Evolutionary conservation across 345 rosid genomes (phyloP), one percentile per base, ranked within the genome.

Genomic region (Eucalyptus decipiens): DNA sequence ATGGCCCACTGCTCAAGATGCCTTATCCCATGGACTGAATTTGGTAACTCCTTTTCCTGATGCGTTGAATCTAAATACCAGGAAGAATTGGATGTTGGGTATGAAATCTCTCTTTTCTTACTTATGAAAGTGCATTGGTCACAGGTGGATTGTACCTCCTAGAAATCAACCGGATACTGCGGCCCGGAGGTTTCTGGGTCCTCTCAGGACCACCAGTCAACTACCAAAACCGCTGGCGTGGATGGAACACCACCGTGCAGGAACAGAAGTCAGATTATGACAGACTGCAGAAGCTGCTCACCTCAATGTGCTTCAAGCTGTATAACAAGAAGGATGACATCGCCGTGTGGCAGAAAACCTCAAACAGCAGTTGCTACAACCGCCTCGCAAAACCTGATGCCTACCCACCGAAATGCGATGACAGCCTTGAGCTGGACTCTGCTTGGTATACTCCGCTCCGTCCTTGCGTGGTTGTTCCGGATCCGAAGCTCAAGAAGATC

Each of bases 1-100:
- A 96, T 98, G 99, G 99, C 99, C 93, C 99, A 98, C 93, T 98
- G 99, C 96, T 98, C 99, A 60, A 95, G 99, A 93, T 97, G 99
- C 95, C 99, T 98, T 90, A 98, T 98, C 88, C 99, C 99, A 15
- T 98, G 99, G 99, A 96, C 99, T 23, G 99, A 98, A 95, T 98
- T 96, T 12, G 99, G 99, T 98, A 95, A 92, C 80, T 88, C 51
- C 9, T 50, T 21, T 80, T 51, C 86, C n/a, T 11, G 43, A 48
- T 86, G 18, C 47, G 1, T 50, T 17, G 49, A 51, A 88, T 24
- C 83, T 76, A 37, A 72, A 76, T 37, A 76, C 26, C 83, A 76
- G 83, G 83, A 76, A 51, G 42, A 76, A 21, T 76, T 19, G 83
- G 47, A 76, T 76, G 47, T 76, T 5, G 47, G 83, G 47, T 76